These are phyloP conservation scores for Exobasidium cylindrosporum DNA, from an alignment of 1,284 basidiomycete species.

Conservation along the genomic window DNA sequence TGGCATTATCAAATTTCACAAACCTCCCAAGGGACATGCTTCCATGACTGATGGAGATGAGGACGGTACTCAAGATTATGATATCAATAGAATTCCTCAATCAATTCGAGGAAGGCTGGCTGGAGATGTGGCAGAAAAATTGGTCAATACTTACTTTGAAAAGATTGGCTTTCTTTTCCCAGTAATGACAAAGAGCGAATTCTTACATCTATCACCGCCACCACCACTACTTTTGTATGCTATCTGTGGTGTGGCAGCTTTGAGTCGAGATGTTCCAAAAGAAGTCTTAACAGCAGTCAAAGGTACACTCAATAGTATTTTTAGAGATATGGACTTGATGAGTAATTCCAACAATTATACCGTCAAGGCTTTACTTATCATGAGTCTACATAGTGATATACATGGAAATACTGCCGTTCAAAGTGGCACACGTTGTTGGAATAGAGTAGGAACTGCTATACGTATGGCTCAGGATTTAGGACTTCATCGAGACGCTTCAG, in stretches of 20 bases:
- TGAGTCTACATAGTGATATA: constrained; percentile 68
- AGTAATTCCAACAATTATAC: constrained; percentile 81
- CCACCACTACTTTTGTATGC: constrained; percentile 81
- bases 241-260: constrained; percentile 85
- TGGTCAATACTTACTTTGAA: constrained; percentile 86
- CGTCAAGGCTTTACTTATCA: constrained; percentile 80
- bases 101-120: constrained; percentile 39
- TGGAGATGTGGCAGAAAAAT: constrained; percentile 61
- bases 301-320: constrained; percentile 63
- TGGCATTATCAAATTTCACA: constrained; percentile 80
- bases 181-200: constrained; percentile 80
- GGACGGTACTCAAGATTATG: constrained; percentile 12
- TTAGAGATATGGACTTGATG: constrained; percentile 79
- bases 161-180: constrained; percentile 81
- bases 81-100: constrained; percentile 26
- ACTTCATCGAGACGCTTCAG: constrained; percentile 44
- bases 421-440: constrained; percentile 53
- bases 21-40: constrained; percentile 51
- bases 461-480: constrained; percentile 51
- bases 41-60: constrained; percentile 14
- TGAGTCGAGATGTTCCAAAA: constrained; percentile 76
- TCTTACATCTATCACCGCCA: constrained; percentile 68
- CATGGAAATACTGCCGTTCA: constrained; percentile 55
- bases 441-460: constrained; percentile 47
- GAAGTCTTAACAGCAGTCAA: constrained; percentile 80